phyloP scores from a whole-genome alignment of 2,329 filamentous ascomycete species.

The Pseudogymnoascus sp. region DNA sequence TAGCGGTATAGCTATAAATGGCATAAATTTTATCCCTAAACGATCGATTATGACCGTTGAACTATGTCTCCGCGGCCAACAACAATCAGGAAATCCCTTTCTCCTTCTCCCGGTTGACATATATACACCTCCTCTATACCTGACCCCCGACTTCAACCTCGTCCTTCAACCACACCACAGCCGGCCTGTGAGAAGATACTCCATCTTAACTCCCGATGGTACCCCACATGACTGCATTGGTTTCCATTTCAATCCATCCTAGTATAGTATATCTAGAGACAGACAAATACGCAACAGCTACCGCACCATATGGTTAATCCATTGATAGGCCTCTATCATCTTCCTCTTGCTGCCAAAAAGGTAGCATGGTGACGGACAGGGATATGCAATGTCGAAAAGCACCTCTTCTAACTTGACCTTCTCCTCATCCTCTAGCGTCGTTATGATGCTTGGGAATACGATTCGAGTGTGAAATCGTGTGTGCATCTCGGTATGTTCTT shows the following conservation, averaged over 20 bases:
- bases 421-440: constrained; percentile 8
- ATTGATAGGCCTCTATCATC: background rate
- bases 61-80: background rate
- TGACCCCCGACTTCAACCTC: background rate
- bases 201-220: background rate
- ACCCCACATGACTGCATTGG: background rate
- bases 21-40: background rate
- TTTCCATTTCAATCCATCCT: background rate
- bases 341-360: background rate
- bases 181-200: background rate
- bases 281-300: background rate
- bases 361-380: constrained; percentile 2
- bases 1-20: background rate
- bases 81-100: background rate
- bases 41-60: background rate
- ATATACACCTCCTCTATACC: background rate
- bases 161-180: no score
- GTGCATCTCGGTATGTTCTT: constrained; percentile 12
- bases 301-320: background rate
- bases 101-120: background rate
- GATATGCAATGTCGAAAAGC: constrained; percentile 15
- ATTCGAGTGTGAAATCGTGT: constrained; percentile 7
- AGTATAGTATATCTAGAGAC: background rate
- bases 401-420: constrained; percentile 10
- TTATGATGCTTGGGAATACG: constrained; percentile 10